Percentiles rank a stretch among this genome's conserved stretches.
Conservation (phyloP, 2,329 filamentous ascomycete species). For the Xylaria sp. region DNA sequence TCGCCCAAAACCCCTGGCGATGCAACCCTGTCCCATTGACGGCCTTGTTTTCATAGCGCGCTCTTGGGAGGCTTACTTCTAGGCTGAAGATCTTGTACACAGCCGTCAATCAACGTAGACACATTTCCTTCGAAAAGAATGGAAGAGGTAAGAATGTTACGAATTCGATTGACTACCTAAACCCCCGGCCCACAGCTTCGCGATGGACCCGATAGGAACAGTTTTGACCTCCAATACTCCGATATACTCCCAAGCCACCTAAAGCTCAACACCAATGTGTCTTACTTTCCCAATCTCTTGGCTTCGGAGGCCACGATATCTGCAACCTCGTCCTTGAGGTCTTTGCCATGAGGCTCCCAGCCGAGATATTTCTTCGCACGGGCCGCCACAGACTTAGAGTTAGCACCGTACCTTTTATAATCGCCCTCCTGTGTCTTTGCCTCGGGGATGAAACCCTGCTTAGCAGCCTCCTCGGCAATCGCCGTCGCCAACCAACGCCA, state of each 20-base stretch:
- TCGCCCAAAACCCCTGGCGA: neutral
- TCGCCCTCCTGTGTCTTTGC: conserved; percentile 46
- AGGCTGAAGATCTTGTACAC: neutral
- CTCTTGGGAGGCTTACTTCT: neutral
- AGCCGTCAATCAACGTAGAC: neutral
- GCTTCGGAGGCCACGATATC: conserved; percentile 55
- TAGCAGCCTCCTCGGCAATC: conserved; percentile 67
- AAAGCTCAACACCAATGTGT: neutral
- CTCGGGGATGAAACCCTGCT: conserved; percentile 59
- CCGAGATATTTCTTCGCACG: conserved; percentile 59
- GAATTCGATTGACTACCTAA: conserved; percentile 3
- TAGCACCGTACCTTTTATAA: conserved; percentile 52
- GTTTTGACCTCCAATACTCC: neutral
- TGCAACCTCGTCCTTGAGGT: conserved; percentile 55
- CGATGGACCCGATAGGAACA: neutral
- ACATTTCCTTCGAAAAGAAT: neutral
- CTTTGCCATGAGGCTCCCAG: conserved; percentile 55
- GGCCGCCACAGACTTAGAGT: conserved; percentile 57
- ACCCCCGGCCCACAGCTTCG: neutral
- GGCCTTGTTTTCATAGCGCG: neutral
- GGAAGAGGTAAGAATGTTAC: neutral
- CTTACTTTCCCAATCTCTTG: conserved; percentile 48
- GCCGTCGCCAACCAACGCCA: conserved; percentile 70
- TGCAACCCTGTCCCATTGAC: neutral
- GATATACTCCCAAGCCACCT: neutral